Evolutionary conservation across 2,329 filamentous ascomycete genomes (phyloP).

Genomic region (Nigrospora sphaerica): DNA sequence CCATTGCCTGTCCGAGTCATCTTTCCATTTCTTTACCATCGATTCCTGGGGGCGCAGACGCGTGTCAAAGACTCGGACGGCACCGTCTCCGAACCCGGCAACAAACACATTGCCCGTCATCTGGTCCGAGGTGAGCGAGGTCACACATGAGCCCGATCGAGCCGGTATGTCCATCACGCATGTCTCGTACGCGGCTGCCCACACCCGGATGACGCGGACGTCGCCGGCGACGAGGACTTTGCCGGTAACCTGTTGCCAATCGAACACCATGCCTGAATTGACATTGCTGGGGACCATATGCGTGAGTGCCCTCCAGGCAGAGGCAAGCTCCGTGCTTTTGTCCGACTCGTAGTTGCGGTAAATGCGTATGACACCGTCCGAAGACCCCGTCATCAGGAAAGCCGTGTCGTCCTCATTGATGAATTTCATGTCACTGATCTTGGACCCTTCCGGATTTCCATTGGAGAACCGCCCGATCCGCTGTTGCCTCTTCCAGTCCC

Average conservation of each 20-base stretch:
- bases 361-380: conserved; percentile 87
- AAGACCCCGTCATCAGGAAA: conserved; percentile 88
- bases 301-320: conserved; percentile 84
- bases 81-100: conserved; percentile 92
- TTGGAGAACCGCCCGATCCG: conserved; percentile 85
- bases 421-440: conserved; percentile 90
- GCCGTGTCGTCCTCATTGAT: conserved; percentile 98
- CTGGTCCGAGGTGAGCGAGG: conserved; percentile 91
- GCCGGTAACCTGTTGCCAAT: conserved; percentile 98
- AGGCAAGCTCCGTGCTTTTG: conserved; percentile 73
- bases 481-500: conserved; percentile 81
- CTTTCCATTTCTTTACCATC: conserved; percentile 96
- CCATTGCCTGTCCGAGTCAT: conserved; percentile 80
- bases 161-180: conserved; percentile 92
- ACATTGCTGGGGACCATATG: conserved; percentile 91
- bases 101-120: conserved; percentile 96
- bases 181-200: conserved; percentile 90
- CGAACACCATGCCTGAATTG: conserved; percentile 92
- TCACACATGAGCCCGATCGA: conserved; percentile 90
- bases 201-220: conserved; percentile 89
- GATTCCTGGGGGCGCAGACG: conserved; percentile 75
- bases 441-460: conserved; percentile 83
- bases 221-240: conserved; percentile 93
- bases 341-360: conserved; percentile 86
- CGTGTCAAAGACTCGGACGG: conserved; percentile 89